These are phyloP conservation scores for Trichoderma harzianum DNA, from an alignment of 2,329 filamentous ascomycete genomes.

Conservation along the genomic window DNA sequence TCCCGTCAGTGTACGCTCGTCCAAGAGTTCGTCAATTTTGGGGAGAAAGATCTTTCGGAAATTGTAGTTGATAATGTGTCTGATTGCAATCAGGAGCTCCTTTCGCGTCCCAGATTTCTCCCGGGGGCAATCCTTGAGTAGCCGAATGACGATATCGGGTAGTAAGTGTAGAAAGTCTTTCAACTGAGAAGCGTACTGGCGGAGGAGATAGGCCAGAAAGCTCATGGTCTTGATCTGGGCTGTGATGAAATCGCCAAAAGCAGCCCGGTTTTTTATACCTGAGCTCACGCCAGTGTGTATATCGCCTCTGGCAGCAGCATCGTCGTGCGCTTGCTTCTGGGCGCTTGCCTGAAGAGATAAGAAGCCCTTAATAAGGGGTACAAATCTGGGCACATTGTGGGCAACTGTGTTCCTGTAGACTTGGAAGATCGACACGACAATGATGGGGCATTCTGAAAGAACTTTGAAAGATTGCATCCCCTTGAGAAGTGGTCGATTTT, in stretches of 20 bases:
- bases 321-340: slow-evolving; percentile 85
- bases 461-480: slow-evolving; percentile 99
- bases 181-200: slow-evolving; percentile 82
- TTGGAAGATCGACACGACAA: slow-evolving; percentile 97
- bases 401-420: slow-evolving; percentile 77
- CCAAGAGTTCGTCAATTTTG: slow-evolving; percentile 91
- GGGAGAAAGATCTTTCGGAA: slow-evolving; percentile 91
- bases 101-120: slow-evolving; percentile 94
- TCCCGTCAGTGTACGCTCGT: slow-evolving; percentile 90
- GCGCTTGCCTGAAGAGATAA: slow-evolving; percentile 85
- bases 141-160: slow-evolving; percentile 82
- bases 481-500: slow-evolving; percentile 75
- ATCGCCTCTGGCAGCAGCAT: slow-evolving; percentile 73
- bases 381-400: slow-evolving; percentile 85
- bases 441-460: slow-evolving; percentile 94
- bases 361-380: slow-evolving; percentile 89
- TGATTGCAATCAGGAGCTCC: slow-evolving; percentile 90
- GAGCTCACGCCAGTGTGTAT: slow-evolving; percentile 92
- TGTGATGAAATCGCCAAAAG: slow-evolving; percentile 96
- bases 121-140: slow-evolving; percentile 89
- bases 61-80: slow-evolving; percentile 99
- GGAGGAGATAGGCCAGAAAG: slow-evolving; percentile 87
- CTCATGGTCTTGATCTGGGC: slow-evolving; percentile 99
- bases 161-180: slow-evolving; percentile 82
- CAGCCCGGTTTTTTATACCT: slow-evolving; percentile 86